These are phyloP conservation scores for Zizania latifolia DNA, from an alignment of 176 grass and related monocot species.

Conservation along the genomic window DNA sequence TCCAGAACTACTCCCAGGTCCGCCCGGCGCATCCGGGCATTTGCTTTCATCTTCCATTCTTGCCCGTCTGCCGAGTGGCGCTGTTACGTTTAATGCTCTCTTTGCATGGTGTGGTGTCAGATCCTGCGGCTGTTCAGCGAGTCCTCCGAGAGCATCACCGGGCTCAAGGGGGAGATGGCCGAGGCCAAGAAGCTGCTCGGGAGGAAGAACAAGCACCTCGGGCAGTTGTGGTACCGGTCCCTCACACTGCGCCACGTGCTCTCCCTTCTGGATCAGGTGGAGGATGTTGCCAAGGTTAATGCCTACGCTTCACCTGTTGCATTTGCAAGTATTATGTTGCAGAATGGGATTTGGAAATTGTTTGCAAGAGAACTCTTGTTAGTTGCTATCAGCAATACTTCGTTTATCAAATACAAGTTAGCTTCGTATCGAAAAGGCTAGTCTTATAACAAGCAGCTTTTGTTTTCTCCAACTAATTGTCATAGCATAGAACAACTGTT, in stretches of 20 bases:
- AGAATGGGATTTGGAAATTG: neutral
- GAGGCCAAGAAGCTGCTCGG: slow-evolving; percentile 81
- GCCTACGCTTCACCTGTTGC: neutral
- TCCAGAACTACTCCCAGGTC: slow-evolving; percentile 94
- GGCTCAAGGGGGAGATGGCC: slow-evolving; percentile 82
- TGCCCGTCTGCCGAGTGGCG: neutral
- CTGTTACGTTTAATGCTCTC: slow-evolving; percentile 13
- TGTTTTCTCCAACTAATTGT: neutral
- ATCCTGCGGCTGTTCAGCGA: slow-evolving; percentile 90
- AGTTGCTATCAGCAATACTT: neutral
- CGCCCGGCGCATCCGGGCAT: neutral
- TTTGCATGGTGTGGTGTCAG: slow-evolving; percentile 26
- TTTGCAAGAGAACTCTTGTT: neutral
- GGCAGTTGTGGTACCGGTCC: slow-evolving; percentile 89
- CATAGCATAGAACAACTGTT: too few species aligned
- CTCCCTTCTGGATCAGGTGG: slow-evolving; percentile 78
- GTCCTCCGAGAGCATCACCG: slow-evolving; percentile 81
- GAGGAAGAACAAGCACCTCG: slow-evolving; percentile 82
- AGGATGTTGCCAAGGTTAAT: slow-evolving; percentile 89
- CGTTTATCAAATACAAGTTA: neutral
- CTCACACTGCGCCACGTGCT: slow-evolving; percentile 82
- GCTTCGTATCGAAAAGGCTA: neutral
- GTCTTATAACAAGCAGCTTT: neutral
- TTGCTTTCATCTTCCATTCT: neutral
- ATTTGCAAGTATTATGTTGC: neutral